These are phyloP conservation scores for Termitomyces sp. DNA, from an alignment of 768 basidiomycete species.

Conservation along the genomic window DNA sequence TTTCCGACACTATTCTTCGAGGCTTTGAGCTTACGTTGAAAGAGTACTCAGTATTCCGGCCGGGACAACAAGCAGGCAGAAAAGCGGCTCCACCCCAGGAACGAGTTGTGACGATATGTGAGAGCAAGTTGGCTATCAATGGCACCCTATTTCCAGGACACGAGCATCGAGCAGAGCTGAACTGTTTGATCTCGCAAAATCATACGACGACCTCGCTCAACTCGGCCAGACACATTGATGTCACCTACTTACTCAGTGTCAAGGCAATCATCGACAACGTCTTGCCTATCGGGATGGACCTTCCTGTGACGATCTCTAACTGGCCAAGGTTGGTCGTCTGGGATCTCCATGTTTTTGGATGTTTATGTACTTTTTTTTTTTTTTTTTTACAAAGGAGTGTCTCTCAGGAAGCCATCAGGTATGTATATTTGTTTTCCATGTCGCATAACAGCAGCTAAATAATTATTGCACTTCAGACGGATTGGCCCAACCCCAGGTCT, in stretches of 20 bases:
- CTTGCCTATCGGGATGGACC: slow-evolving; percentile 58
- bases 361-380: slow-evolving; percentile 4
- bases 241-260: slow-evolving; percentile 72
- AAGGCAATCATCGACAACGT: slow-evolving; percentile 74
- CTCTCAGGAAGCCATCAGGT: slow-evolving; percentile 65
- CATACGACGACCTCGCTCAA: slow-evolving; percentile 81
- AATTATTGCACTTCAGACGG: slow-evolving; percentile 26
- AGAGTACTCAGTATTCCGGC: slow-evolving; percentile 74
- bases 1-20: slow-evolving; percentile 67
- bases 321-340: slow-evolving; percentile 65
- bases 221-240: slow-evolving; percentile 79
- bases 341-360: background rate
- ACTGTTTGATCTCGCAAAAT: slow-evolving; percentile 59
- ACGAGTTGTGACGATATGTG: slow-evolving; percentile 50
- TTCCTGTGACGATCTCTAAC: slow-evolving; percentile 79
- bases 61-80: slow-evolving; percentile 51
- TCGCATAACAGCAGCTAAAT: background rate
- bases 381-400: slow-evolving; percentile 51
- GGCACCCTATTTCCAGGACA: slow-evolving; percentile 69
- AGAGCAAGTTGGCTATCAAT: slow-evolving; percentile 69
- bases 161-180: slow-evolving; percentile 68
- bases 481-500: slow-evolving; percentile 42
- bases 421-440: slow-evolving; percentile 15
- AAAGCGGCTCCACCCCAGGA: slow-evolving; percentile 50
- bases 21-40: slow-evolving; percentile 79